A percentile compares a stretch with the other conserved stretches of the same genome.
phyloP scores from a whole-genome alignment of 345 rosid species.

The Hibiscus syriacus region DNA sequence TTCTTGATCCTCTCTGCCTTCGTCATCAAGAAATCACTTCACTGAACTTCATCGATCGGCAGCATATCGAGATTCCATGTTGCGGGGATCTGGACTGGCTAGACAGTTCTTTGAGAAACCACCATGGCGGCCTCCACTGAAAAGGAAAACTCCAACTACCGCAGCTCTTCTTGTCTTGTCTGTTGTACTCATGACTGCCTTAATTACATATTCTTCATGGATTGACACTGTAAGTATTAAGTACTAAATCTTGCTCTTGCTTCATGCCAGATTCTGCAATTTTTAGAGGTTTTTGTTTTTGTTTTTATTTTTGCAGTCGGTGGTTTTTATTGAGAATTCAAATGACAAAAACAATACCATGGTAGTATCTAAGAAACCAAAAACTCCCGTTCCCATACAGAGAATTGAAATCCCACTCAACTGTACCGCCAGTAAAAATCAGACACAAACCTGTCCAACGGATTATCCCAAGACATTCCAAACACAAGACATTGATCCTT shows the following conservation, averaged over 20 bases:
- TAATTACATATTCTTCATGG: slow-evolving; percentile 13
- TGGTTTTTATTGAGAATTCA: background rate
- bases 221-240: slow-evolving; percentile 25
- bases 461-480: slow-evolving; percentile 21
- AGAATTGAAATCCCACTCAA: slow-evolving; percentile 28
- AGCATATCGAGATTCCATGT: slow-evolving; percentile 8
- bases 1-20: too few relatives aligned
- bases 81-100: slow-evolving; percentile 10
- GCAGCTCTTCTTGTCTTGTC: slow-evolving; percentile 20
- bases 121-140: too few relatives aligned
- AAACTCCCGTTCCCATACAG: slow-evolving; percentile 5
- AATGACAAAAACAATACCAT: background rate
- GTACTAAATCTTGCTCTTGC: background rate
- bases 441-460: slow-evolving; percentile 33
- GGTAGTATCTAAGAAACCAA: slow-evolving; percentile 4
- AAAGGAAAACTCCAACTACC: slow-evolving; percentile 14
- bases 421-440: slow-evolving; percentile 24
- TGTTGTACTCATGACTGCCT: slow-evolving; percentile 17
- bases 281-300: background rate
- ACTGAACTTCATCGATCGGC: background rate
- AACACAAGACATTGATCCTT: slow-evolving; percentile 6
- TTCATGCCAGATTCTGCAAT: background rate
- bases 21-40: background rate
- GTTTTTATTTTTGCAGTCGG: slow-evolving; percentile 21
- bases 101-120: too few relatives aligned